Percentiles rank a stretch among this genome's conserved stretches.
These are phyloP conservation scores for Lecanoromycetidae sp. DNA, from an alignment of 2,329 filamentous ascomycete species.

Conservation along the genomic window DNA sequence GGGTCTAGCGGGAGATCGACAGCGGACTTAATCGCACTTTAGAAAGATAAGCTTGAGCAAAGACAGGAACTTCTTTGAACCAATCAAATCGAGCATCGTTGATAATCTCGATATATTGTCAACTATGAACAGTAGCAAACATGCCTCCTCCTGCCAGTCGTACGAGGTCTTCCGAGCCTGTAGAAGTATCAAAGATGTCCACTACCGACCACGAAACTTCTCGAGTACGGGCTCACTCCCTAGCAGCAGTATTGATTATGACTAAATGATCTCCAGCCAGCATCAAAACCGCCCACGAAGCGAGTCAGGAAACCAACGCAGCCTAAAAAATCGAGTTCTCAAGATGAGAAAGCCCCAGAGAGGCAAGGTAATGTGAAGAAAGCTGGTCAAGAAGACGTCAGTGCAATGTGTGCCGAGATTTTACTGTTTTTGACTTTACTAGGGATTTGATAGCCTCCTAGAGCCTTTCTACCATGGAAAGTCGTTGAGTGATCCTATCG, in stretches of 20 bases:
- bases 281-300: constrained; percentile 2
- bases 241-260: neutral
- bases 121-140: too few relatives aligned
- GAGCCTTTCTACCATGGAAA: constrained; percentile 61
- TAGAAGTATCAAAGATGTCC: neutral
- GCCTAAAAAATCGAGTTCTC: neutral
- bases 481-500: constrained; percentile 54
- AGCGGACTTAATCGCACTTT: neutral
- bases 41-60: too few relatives aligned
- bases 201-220: neutral
- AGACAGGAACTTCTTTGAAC: neutral
- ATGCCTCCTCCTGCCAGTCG: constrained; percentile 6
- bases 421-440: neutral
- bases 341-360: neutral
- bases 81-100: neutral
- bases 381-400: neutral
- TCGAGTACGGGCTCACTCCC: neutral
- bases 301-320: neutral
- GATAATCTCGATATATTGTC: too few relatives aligned
- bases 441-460: constrained; percentile 50
- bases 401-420: neutral
- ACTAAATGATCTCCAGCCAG: neutral
- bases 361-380: neutral
- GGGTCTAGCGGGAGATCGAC: neutral
- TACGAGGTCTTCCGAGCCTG: constrained; percentile 5